Conservation (phyloP, 495 filamentous ascomycete genomes). For the Entonaema liquescens region DNA sequence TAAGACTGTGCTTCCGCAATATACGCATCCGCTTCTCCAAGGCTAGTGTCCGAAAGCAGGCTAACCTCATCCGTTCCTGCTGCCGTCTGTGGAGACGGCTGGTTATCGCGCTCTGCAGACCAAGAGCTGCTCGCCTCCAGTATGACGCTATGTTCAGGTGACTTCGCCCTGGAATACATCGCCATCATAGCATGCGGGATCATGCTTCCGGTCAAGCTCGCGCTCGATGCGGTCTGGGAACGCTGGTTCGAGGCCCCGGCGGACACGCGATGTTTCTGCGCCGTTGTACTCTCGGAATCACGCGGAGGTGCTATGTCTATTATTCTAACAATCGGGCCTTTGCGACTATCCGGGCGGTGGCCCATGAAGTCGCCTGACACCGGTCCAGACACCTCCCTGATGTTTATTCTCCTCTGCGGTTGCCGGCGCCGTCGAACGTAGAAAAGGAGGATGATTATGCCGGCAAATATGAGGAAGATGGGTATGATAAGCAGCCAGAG, state of each 20-base stretch:
- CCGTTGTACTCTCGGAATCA: slow-evolving; percentile 3
- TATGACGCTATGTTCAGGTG: slow-evolving; percentile 26
- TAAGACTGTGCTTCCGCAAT: slow-evolving; percentile 36
- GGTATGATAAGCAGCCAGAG: slow-evolving; percentile 45
- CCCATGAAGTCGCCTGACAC: slow-evolving; percentile 50
- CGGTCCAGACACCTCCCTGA: slow-evolving; percentile 53
- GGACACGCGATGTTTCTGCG: slow-evolving; percentile 1
- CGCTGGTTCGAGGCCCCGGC: slow-evolving; percentile 23
- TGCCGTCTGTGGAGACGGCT: slow-evolving; percentile 22
- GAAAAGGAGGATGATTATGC: slow-evolving; percentile 36
- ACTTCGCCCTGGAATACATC: slow-evolving; percentile 33
- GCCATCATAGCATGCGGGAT: slow-evolving; percentile 37
- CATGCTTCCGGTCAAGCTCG: slow-evolving; percentile 14
- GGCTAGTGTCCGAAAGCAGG: slow-evolving; percentile 44
- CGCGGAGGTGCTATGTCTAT: slow-evolving; percentile 33
- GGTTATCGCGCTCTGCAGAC: slow-evolving; percentile 14
- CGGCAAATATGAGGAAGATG: slow-evolving; percentile 27
- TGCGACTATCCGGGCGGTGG: slow-evolving; percentile 26
- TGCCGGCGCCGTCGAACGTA: slow-evolving; percentile 37
- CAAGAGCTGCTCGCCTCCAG: slow-evolving; percentile 29
- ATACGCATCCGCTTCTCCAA: slow-evolving; percentile 37
- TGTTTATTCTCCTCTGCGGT: slow-evolving; percentile 27
- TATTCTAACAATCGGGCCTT: slow-evolving; percentile 27
- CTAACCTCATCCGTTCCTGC: slow-evolving; percentile 38
- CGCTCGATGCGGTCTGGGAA: slow-evolving; percentile 10